Conservation (phyloP, 163 green algal genomes). For the Dunaliella salina region DNA sequence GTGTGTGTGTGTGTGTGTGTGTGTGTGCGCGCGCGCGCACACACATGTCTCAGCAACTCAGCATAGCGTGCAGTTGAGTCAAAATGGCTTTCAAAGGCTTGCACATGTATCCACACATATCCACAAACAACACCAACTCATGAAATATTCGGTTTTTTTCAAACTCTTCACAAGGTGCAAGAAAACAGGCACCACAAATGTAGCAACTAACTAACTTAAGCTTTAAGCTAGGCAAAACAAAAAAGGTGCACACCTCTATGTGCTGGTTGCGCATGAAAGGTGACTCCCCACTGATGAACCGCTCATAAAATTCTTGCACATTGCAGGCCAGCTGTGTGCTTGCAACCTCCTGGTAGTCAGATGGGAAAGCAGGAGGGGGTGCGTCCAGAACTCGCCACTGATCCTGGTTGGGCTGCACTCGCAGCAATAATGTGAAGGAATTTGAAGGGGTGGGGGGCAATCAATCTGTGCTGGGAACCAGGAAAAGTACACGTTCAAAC, state of each 20-base stretch:
- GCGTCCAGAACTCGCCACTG: background rate
- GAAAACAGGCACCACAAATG: too few species aligned
- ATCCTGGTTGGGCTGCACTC: background rate
- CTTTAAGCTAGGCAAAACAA: too few species aligned
- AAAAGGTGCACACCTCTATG: background rate
- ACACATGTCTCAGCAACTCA: background rate
- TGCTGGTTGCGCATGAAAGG: background rate
- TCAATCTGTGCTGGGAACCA: background rate
- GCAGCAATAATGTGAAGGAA: background rate
- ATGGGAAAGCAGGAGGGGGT: background rate
- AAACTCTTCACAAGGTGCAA: too few species aligned
- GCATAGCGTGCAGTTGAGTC: too few species aligned
- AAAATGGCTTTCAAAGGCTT: too few species aligned
- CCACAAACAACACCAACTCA: too few species aligned
- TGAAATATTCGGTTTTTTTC: too few species aligned
- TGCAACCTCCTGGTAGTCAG: slow-evolving; percentile 8
- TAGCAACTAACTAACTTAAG: too few species aligned
- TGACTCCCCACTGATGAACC: background rate
- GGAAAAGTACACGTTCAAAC: background rate
- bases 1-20: slow-evolving; percentile 3
- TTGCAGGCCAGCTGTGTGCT: slow-evolving; percentile 2
- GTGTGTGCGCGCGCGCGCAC: background rate
- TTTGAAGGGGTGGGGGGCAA: background rate
- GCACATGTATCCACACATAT: too few species aligned
- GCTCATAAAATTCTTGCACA: slow-evolving; percentile 4